Percentiles rank a stretch among this genome's conserved stretches.
Evolutionary conservation across 176 grass and related monocot genomes (phyloP).

Genomic region (Phyllostachys edulis): DNA sequence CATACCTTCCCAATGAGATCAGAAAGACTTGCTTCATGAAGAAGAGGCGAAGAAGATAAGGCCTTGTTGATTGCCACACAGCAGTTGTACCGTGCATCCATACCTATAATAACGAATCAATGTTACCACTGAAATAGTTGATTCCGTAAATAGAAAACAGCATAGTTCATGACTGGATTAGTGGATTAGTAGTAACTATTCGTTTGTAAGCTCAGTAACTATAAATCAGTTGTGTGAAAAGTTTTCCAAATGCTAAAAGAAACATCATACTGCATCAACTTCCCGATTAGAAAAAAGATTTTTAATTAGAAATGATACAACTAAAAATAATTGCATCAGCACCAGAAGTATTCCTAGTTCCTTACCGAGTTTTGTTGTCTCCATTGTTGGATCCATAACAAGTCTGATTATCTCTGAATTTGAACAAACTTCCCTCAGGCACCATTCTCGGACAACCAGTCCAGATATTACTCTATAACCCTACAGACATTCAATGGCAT

Average conservation of each 20-base stretch:
- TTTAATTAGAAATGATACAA: neutral
- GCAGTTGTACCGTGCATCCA: constrained; percentile 68
- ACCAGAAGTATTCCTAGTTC: neutral
- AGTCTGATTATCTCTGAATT: constrained; percentile 71
- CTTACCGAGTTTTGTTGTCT: constrained; percentile 78
- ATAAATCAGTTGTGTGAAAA: neutral
- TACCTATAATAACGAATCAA: constrained; percentile 53
- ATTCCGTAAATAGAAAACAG: neutral
- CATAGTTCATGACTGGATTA: neutral
- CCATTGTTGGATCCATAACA: constrained; percentile 66
- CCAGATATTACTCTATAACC: constrained; percentile 70
- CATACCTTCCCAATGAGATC: constrained; percentile 65
- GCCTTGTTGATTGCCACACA: constrained; percentile 74
- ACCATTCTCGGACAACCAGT: constrained; percentile 71
- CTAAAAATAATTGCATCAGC: neutral
- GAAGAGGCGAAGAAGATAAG: constrained; percentile 62
- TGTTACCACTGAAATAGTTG: neutral
- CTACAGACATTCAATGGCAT: constrained; percentile 46
- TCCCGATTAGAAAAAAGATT: neutral
- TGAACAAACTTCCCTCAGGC: constrained; percentile 74
- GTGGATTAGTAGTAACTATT: neutral
- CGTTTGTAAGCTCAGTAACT: neutral
- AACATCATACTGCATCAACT: neutral
- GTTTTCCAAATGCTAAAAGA: neutral
- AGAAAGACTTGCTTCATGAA: constrained; percentile 56